Conservation (phyloP, 495 filamentous ascomycete genomes). For the Lophiostoma macrostomum region DNA sequence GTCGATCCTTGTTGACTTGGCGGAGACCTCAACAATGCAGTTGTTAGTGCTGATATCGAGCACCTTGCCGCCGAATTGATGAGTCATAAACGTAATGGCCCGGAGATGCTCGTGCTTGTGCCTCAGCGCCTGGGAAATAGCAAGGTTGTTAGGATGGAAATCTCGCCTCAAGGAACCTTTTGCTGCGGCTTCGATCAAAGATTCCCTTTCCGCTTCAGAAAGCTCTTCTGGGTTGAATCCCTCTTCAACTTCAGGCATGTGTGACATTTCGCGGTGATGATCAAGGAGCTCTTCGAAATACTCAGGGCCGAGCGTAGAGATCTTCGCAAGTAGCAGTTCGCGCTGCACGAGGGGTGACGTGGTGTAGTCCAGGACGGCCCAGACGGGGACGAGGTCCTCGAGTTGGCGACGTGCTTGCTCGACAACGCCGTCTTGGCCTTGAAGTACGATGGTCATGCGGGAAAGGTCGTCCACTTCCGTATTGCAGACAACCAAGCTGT, state of each 20-base stretch:
- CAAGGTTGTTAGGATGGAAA: conserved; percentile 84
- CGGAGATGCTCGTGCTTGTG: conserved; percentile 97
- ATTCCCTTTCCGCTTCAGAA: conserved; percentile 36
- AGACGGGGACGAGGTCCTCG: conserved; percentile 94
- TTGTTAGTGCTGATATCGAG: conserved; percentile 96
- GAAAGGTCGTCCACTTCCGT: conserved; percentile 97
- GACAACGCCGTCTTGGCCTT: conserved; percentile 93
- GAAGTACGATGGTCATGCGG: conserved; percentile 97
- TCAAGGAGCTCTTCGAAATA: conserved; percentile 95
- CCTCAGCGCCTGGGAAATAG: conserved; percentile 79
- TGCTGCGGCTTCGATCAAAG: conserved; percentile 25
- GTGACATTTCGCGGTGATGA: conserved; percentile 79
- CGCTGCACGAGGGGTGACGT: conserved; percentile 90
- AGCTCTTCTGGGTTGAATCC: conserved; percentile 35
- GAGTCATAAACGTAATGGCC: conserved; percentile 89
- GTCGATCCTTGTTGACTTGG: conserved; percentile 90
- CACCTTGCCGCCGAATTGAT: conserved; percentile 97
- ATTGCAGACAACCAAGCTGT: conserved; percentile 94
- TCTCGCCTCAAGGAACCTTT: conserved; percentile 52
- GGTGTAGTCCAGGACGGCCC: conserved; percentile 97
- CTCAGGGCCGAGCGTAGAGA: conserved; percentile 92
- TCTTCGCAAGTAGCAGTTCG: conserved; percentile 92
- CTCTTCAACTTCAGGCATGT: conserved; percentile 40
- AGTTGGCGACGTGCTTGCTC: conserved; percentile 95
- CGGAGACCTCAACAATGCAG: conserved; percentile 95